Percentiles rank a stretch among this genome's conserved stretches.
These are phyloP conservation scores for Pelargonium australe DNA, from an alignment of 441 rosid genomes.

Conservation along the genomic window DNA sequence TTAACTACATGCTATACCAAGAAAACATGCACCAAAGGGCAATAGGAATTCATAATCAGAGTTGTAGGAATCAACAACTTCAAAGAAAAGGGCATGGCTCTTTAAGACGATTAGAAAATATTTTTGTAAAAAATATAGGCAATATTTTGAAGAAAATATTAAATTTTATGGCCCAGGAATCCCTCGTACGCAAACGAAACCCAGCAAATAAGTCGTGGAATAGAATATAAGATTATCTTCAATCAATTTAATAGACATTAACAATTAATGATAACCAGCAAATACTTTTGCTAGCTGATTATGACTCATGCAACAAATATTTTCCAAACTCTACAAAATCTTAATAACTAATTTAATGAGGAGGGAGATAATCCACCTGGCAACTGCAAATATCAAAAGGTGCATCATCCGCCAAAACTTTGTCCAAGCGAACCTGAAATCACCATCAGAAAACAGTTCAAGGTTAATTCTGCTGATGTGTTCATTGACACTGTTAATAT, in stretches of 20 bases:
- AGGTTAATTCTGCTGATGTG: neutral
- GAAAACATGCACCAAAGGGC: no score
- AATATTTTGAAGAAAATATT: neutral
- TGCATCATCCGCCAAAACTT: conserved; percentile 78
- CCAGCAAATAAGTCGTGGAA: neutral
- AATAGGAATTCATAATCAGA: no score
- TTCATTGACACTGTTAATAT: conserved; percentile 1
- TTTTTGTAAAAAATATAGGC: neutral
- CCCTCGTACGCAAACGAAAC: neutral
- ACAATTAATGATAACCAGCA: no score
- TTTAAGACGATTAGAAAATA: neutral
- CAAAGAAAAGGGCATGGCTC: neutral
- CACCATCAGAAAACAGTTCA: conserved; percentile 9
- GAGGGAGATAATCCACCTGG: conserved; percentile 45
- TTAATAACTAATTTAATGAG: neutral
- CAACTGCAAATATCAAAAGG: conserved; percentile 97
- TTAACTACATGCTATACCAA: no score
- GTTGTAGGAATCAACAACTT: neutral
- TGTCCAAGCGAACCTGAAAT: conserved; percentile 73
- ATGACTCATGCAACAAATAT: no score
- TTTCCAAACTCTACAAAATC: no score
- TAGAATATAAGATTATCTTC: no score
- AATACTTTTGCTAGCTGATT: no score
- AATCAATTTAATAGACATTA: no score
- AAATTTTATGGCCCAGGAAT: neutral